A percentile compares a stretch with the other conserved stretches of the same genome.
Evolutionary conservation across 2,329 filamentous ascomycete genomes (phyloP).

Genomic region (Xylariomycetidae sp.): DNA sequence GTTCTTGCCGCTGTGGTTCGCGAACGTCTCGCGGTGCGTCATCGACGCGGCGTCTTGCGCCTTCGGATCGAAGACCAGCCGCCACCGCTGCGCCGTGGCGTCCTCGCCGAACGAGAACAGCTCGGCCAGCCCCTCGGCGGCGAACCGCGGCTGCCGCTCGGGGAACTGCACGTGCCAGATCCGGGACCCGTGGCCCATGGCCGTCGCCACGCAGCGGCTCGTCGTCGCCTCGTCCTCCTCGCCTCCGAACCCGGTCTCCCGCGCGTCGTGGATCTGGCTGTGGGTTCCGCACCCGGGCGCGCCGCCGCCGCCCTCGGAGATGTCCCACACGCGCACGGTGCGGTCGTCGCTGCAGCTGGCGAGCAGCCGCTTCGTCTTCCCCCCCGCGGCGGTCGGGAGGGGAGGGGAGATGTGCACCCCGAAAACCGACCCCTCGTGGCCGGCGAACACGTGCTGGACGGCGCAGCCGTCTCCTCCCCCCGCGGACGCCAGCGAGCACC

Average conservation of each 20-base stretch:
- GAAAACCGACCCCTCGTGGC: constrained; percentile 91
- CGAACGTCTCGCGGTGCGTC: constrained; percentile 47
- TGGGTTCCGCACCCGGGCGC: constrained; percentile 22
- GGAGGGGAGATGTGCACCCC: constrained; percentile 71
- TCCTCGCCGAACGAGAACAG: constrained; percentile 84
- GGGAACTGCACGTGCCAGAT: constrained; percentile 83
- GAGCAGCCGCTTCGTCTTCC: constrained; percentile 52
- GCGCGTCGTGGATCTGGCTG: constrained; percentile 27
- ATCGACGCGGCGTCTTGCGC: constrained; percentile 29
- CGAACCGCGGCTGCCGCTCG: constrained; percentile 14
- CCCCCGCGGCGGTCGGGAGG: constrained; percentile 33
- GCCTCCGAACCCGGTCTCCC: constrained; percentile 55
- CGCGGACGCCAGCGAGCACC: constrained; percentile 41
- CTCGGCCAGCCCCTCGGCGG: constrained; percentile 28
- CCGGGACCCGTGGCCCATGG: constrained; percentile 80
- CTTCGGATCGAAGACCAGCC: constrained; percentile 34
- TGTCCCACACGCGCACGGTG: constrained; percentile 82
- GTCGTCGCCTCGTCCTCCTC: constrained; percentile 16
- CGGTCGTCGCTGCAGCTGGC: constrained; percentile 94
- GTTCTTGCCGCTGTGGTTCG: constrained; percentile 78
- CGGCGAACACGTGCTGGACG: constrained; percentile 49
- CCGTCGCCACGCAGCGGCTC: constrained; percentile 53
- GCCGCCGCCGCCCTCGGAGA: constrained; percentile 47
- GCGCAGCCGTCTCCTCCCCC: constrained; percentile 24
- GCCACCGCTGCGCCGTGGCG: constrained; percentile 69